Conservation (phyloP, 1,139 yeast species). For the Pichia sp. region DNA sequence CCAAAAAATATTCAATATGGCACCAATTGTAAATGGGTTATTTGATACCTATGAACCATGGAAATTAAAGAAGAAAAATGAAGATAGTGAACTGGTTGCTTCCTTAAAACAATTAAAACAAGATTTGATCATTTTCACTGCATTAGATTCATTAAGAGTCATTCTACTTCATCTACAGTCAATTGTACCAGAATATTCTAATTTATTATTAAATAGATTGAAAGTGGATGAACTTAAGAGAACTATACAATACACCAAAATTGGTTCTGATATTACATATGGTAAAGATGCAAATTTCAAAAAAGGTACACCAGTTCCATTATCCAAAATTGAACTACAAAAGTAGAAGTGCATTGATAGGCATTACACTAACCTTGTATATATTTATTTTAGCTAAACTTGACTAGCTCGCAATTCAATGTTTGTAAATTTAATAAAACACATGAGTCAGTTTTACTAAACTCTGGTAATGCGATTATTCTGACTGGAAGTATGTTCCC, state of each 20-base stretch:
- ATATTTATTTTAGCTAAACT: conserved; percentile 2
- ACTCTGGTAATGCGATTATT: conserved; percentile 66
- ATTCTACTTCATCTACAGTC: conserved; percentile 63
- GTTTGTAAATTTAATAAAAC: conserved; percentile 60
- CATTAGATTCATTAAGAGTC: conserved; percentile 68
- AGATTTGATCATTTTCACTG: conserved; percentile 51
- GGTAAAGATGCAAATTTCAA: conserved; percentile 33
- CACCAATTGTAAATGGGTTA: conserved; percentile 58
- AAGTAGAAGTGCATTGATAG: neutral
- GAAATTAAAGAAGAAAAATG: conserved; percentile 27
- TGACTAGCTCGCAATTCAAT: conserved; percentile 41
- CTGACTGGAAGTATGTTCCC: conserved; percentile 36
- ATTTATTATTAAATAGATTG: conserved; percentile 55
- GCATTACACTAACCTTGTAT: neutral
- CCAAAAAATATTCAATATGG: conserved; percentile 52
- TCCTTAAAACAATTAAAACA: conserved; percentile 29
- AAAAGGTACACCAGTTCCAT: conserved; percentile 34
- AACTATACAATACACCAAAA: conserved; percentile 31
- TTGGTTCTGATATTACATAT: conserved; percentile 47
- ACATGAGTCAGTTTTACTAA: conserved; percentile 56
- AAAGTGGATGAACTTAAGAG: conserved; percentile 43
- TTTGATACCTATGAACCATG: conserved; percentile 46
- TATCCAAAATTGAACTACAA: conserved; percentile 26
- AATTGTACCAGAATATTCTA: conserved; percentile 60
- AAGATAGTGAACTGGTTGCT: conserved; percentile 16